phyloP scores from a whole-genome alignment of 2,329 filamentous ascomycete species.

The Bertia moriformis region DNA sequence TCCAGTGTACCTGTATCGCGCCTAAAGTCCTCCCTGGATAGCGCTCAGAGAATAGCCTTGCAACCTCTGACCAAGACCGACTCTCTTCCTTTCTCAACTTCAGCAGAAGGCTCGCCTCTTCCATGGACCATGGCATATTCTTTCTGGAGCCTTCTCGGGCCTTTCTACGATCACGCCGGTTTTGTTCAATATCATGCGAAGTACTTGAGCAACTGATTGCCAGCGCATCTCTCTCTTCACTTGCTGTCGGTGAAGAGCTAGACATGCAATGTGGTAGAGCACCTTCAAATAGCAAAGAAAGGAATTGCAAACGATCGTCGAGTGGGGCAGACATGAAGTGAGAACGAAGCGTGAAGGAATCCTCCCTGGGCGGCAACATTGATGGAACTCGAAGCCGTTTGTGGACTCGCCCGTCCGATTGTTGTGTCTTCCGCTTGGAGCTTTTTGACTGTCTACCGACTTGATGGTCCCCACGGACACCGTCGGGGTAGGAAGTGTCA shows the following conservation, averaged over 20 bases:
- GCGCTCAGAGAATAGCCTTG: conserved; percentile 4
- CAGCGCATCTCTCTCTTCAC: neutral
- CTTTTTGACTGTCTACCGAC: neutral
- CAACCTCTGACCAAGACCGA: conserved; percentile 7
- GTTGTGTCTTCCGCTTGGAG: neutral
- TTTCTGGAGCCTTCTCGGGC: conserved; percentile 2
- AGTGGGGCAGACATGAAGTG: neutral
- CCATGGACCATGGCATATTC: conserved; percentile 2
- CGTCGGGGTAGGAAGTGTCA: neutral
- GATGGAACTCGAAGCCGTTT: neutral
- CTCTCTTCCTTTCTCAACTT: conserved; percentile 6
- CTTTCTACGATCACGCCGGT: neutral
- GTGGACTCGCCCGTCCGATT: neutral
- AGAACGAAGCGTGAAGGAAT: neutral
- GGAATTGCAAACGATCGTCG: neutral
- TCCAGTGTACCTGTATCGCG: conserved; percentile 6
- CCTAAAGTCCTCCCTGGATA: conserved; percentile 6
- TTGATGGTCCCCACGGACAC: neutral
- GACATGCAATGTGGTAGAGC: neutral
- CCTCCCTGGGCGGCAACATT: neutral
- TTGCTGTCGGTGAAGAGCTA: neutral
- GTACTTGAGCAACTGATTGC: too few relatives aligned
- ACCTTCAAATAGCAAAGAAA: neutral
- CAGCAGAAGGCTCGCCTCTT: conserved; percentile 5
- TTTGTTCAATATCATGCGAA: too few relatives aligned